phyloP scores from a whole-genome alignment of 2,329 filamentous ascomycete genomes.

The Penicillium polonicum region DNA sequence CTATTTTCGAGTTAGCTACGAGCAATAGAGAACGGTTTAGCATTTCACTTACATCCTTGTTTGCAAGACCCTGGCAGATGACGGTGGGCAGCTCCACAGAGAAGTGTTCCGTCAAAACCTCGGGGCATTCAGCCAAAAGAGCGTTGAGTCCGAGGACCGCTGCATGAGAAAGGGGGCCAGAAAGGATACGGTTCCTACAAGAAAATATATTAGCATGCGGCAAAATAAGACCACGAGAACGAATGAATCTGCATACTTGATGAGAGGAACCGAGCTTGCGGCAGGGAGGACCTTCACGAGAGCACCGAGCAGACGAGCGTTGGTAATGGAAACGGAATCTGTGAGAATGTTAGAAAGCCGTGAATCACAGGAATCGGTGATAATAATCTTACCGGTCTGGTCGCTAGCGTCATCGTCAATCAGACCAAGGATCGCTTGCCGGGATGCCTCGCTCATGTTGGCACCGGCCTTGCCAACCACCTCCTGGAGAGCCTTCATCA shows the following conservation, averaged over 20 bases:
- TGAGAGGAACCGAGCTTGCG: slow-evolving; percentile 62
- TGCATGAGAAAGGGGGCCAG: slow-evolving; percentile 69
- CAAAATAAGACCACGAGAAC: not conserved
- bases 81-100: slow-evolving; percentile 72
- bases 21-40: not conserved
- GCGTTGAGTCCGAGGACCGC: slow-evolving; percentile 88
- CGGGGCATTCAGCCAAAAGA: slow-evolving; percentile 76
- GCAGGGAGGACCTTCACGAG: slow-evolving; percentile 80
- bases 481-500: slow-evolving; percentile 95
- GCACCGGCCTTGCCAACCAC: slow-evolving; percentile 91
- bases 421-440: slow-evolving; percentile 77
- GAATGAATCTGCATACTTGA: slow-evolving; percentile 49
- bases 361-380: not conserved
- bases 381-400: slow-evolving; percentile 56
- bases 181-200: slow-evolving; percentile 73
- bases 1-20: slow-evolving; percentile 44
- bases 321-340: slow-evolving; percentile 77
- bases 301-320: slow-evolving; percentile 84
- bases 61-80: slow-evolving; percentile 75
- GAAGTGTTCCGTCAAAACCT: slow-evolving; percentile 66
- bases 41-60: slow-evolving; percentile 65
- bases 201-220: slow-evolving; percentile 37
- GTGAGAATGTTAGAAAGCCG: slow-evolving; percentile 21
- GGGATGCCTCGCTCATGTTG: slow-evolving; percentile 91
- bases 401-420: slow-evolving; percentile 84